These are phyloP conservation scores for Paraurostyla sp. DNA, from an alignment of 73 alveolate species.

Conservation along the genomic window DNA sequence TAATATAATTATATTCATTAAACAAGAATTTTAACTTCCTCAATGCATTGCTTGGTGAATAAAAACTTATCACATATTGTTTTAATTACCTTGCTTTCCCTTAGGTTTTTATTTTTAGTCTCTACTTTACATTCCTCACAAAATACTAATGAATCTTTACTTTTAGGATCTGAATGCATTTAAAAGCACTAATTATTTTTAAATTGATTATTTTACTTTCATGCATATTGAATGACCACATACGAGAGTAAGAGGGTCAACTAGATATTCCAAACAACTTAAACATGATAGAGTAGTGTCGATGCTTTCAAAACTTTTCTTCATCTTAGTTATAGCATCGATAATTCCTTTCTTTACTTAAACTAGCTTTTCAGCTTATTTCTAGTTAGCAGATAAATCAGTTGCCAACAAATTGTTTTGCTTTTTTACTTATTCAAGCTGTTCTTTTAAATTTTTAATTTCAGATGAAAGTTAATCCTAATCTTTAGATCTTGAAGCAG, in stretches of 20 bases:
- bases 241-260: slow-evolving; percentile 71
- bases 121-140: slow-evolving; percentile 84
- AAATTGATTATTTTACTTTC: slow-evolving; percentile 15
- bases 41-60: slow-evolving; percentile 37
- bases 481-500: neutral
- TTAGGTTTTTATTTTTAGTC: slow-evolving; percentile 73
- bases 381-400: neutral
- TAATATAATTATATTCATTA: too few species aligned
- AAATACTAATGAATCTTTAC: slow-evolving; percentile 78
- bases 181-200: slow-evolving; percentile 54
- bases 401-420: neutral
- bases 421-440: neutral
- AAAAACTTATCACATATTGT: slow-evolving; percentile 65
- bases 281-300: slow-evolving; percentile 75
- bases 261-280: slow-evolving; percentile 68
- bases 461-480: slow-evolving; percentile 9
- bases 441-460: slow-evolving; percentile 7
- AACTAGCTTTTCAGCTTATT: neutral
- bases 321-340: slow-evolving; percentile 39
- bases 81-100: slow-evolving; percentile 71
- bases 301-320: slow-evolving; percentile 44
- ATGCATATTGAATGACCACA: slow-evolving; percentile 80
- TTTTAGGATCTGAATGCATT: slow-evolving; percentile 82
- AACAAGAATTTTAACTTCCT: slow-evolving; percentile 39
- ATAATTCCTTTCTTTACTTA: slow-evolving; percentile 1